phyloP scores from a whole-genome alignment of 805 yeast genomes.

The Candida quercuum region DNA sequence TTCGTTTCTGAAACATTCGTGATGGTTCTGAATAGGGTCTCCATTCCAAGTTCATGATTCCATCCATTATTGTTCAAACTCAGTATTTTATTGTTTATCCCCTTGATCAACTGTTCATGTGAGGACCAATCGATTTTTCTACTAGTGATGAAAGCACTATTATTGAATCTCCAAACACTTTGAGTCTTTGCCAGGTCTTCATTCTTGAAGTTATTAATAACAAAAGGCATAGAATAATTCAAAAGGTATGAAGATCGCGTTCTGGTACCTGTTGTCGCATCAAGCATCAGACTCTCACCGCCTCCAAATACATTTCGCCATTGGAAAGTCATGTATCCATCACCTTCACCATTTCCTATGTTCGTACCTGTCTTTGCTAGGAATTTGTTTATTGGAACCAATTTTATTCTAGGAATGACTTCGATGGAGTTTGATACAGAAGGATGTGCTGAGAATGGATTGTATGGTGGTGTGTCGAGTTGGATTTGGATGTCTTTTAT shows the following conservation, averaged over 20 bases:
- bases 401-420: conserved; percentile 26
- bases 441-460: neutral
- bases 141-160: conserved; percentile 42
- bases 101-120: conserved; percentile 47
- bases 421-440: conserved; percentile 12
- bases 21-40: conserved; percentile 38
- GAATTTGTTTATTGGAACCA: conserved; percentile 60
- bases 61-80: conserved; percentile 14
- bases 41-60: conserved; percentile 46
- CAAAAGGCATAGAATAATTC: conserved; percentile 47
- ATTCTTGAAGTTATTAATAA: conserved; percentile 18
- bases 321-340: conserved; percentile 80
- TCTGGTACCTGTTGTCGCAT: conserved; percentile 56
- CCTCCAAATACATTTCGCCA: conserved; percentile 58
- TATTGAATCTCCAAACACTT: conserved; percentile 49
- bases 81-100: conserved; percentile 32
- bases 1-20: conserved; percentile 32
- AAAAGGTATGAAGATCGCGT: conserved; percentile 49
- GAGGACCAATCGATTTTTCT: conserved; percentile 49
- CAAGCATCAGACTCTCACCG: conserved; percentile 55
- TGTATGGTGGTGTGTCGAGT: conserved; percentile 18
- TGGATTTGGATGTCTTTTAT: conserved; percentile 36
- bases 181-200: neutral
- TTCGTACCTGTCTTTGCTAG: conserved; percentile 91
- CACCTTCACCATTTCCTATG: conserved; percentile 95